phyloP scores from a whole-genome alignment of 2,329 filamentous ascomycete genomes.

The Fusarium sp. region DNA sequence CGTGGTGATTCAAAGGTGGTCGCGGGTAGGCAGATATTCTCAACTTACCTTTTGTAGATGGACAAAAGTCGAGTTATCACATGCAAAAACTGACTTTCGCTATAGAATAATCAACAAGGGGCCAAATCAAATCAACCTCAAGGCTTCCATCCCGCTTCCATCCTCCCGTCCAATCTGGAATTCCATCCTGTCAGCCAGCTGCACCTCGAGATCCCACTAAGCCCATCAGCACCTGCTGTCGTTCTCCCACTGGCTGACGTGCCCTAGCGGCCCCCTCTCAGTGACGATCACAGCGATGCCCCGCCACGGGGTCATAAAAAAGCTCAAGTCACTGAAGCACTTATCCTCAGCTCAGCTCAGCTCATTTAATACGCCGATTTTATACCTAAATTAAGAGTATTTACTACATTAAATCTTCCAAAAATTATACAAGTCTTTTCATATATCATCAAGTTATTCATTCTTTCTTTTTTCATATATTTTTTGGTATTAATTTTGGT shows the following conservation, averaged over 20 bases:
- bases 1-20: background rate
- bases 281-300: background rate
- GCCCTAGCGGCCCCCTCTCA: slow-evolving; percentile 2
- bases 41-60: background rate
- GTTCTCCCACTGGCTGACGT: background rate
- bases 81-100: background rate
- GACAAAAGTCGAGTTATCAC: background rate
- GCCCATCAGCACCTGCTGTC: slow-evolving; percentile 3
- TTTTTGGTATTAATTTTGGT: too few species aligned
- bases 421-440: too few species aligned
- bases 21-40: background rate
- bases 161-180: background rate
- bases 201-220: slow-evolving; percentile 21
- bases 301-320: too few species aligned
- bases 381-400: too few species aligned
- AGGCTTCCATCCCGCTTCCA: slow-evolving; percentile 6
- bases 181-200: slow-evolving; percentile 1
- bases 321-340: too few species aligned
- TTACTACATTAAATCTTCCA: too few species aligned
- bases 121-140: background rate
- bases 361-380: too few species aligned
- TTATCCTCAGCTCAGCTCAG: too few species aligned
- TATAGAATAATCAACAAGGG: background rate
- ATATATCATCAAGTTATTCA: too few species aligned
- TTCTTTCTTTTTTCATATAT: too few species aligned